Evolutionary conservation across 345 rosid species (phyloP).

Genomic region (Euphorbia tirucalli): DNA sequence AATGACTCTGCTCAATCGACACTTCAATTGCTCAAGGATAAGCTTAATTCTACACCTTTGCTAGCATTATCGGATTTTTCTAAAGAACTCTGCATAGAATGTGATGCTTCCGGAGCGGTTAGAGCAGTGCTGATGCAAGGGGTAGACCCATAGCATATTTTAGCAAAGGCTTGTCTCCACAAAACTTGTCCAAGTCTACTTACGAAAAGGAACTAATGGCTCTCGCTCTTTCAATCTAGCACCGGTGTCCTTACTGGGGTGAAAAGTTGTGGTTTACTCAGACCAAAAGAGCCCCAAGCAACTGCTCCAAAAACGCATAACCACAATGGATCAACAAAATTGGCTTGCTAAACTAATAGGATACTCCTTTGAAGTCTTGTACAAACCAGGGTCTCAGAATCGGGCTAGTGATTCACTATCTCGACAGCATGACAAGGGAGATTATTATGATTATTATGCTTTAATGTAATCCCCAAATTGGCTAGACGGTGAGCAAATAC

Average conservation of each 20-base stretch:
- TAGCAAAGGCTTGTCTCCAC: not conserved
- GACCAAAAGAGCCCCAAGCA: not conserved
- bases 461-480: not conserved
- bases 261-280: not conserved
- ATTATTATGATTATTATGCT: not conserved
- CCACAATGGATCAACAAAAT: not conserved
- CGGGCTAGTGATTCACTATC: not conserved
- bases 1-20: not conserved
- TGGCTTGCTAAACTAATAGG: not conserved
- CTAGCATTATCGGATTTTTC: not conserved
- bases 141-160: not conserved
- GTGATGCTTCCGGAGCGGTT: not conserved
- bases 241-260: not conserved
- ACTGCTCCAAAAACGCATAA: not conserved
- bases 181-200: not conserved
- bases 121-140: not conserved
- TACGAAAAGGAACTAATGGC: not conserved
- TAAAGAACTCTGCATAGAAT: not conserved
- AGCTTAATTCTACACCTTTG: not conserved
- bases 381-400: not conserved
- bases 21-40: not conserved
- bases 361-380: not conserved
- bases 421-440: not conserved
- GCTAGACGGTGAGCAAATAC: not conserved
- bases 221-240: not conserved